Conservation (phyloP, 805 yeast species). For the Teunomyces lycoperdinae region DNA sequence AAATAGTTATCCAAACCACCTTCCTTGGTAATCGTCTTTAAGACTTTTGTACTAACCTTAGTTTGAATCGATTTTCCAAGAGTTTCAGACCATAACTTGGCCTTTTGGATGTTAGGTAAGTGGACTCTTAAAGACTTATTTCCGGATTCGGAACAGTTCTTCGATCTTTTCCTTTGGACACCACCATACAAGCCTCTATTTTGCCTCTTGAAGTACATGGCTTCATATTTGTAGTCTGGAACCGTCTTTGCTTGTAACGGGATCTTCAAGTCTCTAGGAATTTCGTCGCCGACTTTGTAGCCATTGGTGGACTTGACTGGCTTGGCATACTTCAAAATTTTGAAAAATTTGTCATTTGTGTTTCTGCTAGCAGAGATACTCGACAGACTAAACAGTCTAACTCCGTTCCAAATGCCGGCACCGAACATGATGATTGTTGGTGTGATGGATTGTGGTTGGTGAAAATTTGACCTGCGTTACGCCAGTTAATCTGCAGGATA, state of each 20-base stretch:
- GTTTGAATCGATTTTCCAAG: slow-evolving; percentile 55
- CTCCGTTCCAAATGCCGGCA: slow-evolving; percentile 5
- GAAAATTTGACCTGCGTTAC: slow-evolving; percentile 1
- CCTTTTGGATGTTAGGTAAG: slow-evolving; percentile 75
- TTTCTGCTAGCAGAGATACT: background rate
- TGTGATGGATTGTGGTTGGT: background rate
- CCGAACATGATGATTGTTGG: slow-evolving; percentile 4
- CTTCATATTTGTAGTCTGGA: slow-evolving; percentile 58
- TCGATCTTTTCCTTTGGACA: slow-evolving; percentile 70
- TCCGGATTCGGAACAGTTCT: slow-evolving; percentile 72
- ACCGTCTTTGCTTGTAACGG: slow-evolving; percentile 20
- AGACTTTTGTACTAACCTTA: slow-evolving; percentile 72
- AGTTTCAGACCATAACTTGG: slow-evolving; percentile 82
- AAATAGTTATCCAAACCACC: slow-evolving; percentile 93
- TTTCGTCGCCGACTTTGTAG: slow-evolving; percentile 37
- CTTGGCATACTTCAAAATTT: slow-evolving; percentile 38
- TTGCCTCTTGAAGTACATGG: slow-evolving; percentile 75
- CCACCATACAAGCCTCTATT: slow-evolving; percentile 93
- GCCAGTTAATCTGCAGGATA: background rate
- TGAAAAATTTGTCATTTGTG: slow-evolving; percentile 34
- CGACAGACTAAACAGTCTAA: slow-evolving; percentile 3
- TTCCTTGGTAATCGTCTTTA: slow-evolving; percentile 84
- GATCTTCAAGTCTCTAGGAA: slow-evolving; percentile 23
- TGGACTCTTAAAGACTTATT: slow-evolving; percentile 74
- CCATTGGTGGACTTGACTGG: slow-evolving; percentile 30